Percentiles rank a stretch among this genome's conserved stretches.
Evolutionary conservation across 768 basidiomycete species (phyloP).

Genomic region (Amylocystis lapponica): DNA sequence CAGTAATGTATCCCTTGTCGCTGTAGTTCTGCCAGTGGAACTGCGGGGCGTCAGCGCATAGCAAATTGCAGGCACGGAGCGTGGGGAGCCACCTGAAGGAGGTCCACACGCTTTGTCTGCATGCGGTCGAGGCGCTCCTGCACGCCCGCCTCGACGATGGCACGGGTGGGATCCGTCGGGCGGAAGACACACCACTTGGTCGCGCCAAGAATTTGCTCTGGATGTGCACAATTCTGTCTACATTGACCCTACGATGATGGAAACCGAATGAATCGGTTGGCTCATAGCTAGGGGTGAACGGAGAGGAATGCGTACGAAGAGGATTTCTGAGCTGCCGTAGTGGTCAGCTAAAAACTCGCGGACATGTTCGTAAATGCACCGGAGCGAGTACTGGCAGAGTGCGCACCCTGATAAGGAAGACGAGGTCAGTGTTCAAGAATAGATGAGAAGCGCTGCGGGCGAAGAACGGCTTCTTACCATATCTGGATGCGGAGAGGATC

Average conservation of each 20-base stretch:
- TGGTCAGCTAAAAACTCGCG: constrained; percentile 74
- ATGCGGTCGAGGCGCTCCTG: constrained; percentile 68
- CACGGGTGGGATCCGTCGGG: constrained; percentile 41
- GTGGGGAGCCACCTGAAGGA: constrained; percentile 52
- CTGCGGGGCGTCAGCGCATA: constrained; percentile 27
- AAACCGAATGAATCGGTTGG: too few species aligned
- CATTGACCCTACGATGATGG: constrained; percentile 75
- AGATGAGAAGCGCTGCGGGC: too few species aligned
- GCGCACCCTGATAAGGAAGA: too few species aligned
- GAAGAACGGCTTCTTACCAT: constrained; percentile 1
- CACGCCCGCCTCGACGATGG: constrained; percentile 55
- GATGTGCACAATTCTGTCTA: constrained; percentile 38
- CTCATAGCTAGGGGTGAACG: background rate
- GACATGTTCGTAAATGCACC: too few species aligned
- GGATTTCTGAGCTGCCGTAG: constrained; percentile 78
- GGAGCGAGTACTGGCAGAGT: too few species aligned
- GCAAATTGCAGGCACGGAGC: background rate
- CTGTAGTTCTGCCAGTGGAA: constrained; percentile 78
- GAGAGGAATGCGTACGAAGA: constrained; percentile 50
- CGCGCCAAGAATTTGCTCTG: constrained; percentile 51
- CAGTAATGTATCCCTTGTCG: constrained; percentile 41
- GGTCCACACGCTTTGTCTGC: constrained; percentile 52
- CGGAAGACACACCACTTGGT: constrained; percentile 88
- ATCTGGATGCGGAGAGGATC: background rate
- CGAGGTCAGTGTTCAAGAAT: too few species aligned